Percentiles rank a stretch among this genome's conserved stretches.
phyloP scores from a whole-genome alignment of 768 basidiomycete genomes.

The Tephrocybe sp. region DNA sequence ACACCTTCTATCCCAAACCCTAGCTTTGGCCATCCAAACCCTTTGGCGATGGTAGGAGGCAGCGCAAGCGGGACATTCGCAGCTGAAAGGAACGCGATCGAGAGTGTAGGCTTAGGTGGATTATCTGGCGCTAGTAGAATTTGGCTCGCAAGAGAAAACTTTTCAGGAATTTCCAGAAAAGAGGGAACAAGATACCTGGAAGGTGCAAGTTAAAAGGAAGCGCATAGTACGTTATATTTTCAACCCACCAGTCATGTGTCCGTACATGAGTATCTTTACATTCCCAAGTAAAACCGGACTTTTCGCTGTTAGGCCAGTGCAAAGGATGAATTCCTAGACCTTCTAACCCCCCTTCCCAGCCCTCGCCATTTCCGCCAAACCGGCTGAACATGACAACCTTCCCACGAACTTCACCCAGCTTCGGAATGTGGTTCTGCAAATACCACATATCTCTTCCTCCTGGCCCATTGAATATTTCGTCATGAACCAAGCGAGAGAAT shows the following conservation, averaged over 20 bases:
- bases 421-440: constrained; percentile 77
- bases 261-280: constrained; percentile 66
- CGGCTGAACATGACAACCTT: constrained; percentile 84
- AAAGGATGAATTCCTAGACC: constrained; percentile 87
- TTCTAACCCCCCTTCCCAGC: constrained; percentile 66
- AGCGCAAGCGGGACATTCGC: constrained; percentile 77
- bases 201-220: background rate
- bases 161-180: constrained; percentile 83
- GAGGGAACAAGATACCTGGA: constrained; percentile 77
- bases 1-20: constrained; percentile 85
- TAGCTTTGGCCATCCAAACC: constrained; percentile 77
- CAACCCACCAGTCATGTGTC: constrained; percentile 79
- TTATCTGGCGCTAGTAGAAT: constrained; percentile 41
- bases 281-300: constrained; percentile 75
- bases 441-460: constrained; percentile 72
- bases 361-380: constrained; percentile 68
- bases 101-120: constrained; percentile 44
- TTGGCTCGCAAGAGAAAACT: constrained; percentile 54
- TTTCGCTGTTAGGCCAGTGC: constrained; percentile 78
- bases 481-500: constrained; percentile 66
- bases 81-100: constrained; percentile 82
- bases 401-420: constrained; percentile 80
- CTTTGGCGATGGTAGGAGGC: constrained; percentile 74
- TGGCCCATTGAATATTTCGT: constrained; percentile 57
- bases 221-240: constrained; percentile 8